phyloP scores from a whole-genome alignment of 257 asterid genomes.

The Solanum rostratum region DNA sequence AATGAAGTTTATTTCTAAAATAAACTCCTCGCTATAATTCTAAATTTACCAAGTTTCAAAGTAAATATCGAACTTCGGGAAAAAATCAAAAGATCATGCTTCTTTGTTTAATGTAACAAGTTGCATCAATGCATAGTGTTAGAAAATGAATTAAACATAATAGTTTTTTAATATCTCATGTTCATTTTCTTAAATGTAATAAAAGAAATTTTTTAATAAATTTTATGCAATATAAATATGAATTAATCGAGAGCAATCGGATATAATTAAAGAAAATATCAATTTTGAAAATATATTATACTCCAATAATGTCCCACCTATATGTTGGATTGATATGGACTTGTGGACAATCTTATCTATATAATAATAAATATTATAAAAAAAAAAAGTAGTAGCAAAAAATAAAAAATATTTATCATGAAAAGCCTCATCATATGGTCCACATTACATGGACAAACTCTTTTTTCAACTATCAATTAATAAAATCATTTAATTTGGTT shows the following conservation, averaged over 20 bases:
- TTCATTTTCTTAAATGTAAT: background rate
- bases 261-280: background rate
- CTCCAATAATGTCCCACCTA: background rate
- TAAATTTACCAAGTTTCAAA: background rate
- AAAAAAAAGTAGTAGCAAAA: background rate
- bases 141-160: background rate
- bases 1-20: background rate
- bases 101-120: background rate
- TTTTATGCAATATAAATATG: background rate
- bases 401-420: background rate
- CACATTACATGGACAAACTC: background rate
- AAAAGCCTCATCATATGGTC: background rate
- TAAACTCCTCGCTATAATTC: rapidly evolving
- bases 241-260: background rate
- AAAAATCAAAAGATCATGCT: background rate
- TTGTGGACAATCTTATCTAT: background rate
- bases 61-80: too few relatives aligned
- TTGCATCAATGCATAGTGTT: background rate
- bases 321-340: background rate
- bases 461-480: background rate
- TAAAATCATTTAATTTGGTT: background rate
- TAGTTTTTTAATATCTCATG: background rate
- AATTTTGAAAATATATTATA: background rate
- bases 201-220: background rate
- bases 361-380: too few relatives aligned